Evolutionary conservation across 129 eudicot genomes (phyloP), one percentile per base, ranked within the genome.

Genomic region (Logfia minima): DNA sequence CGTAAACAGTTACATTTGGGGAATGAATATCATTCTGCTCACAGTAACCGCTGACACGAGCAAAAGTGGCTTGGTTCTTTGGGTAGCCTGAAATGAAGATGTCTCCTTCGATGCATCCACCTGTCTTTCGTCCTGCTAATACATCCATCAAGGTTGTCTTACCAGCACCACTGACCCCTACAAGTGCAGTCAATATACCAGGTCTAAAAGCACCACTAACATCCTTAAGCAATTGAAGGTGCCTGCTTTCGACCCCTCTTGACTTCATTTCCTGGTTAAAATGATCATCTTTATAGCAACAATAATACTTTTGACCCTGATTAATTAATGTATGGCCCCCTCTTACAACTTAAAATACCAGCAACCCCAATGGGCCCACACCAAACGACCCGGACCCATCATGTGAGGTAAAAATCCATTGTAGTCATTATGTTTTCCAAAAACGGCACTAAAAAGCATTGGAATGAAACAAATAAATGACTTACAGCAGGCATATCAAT

Each of bases 91-190:
- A 88, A 66, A 93, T 83, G 58, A 62, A 83, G 23, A 88, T 87
- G 63, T 32, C 78, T 70, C 98, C 98, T 84, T 93, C 84, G 11
- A 87, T 85, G 70, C 34, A 85, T 19, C 98, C 96, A 8, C 88
- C 86, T 2, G 98, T 90, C 55, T 90, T 93, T 72, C 96, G 60
- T 76, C 98, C 96, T 1, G 97, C 97, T 72, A 93, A 81, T 6
- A 90, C 98, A 75, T 90, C 98, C 96, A 90, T 90, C 75, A 93
- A 82, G 0, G 96, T 93, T 29, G 98, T 93, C 83, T 93, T 93
- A 45, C 98, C 97, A 31, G 96, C 96, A 17, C 98, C 96, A 85
- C 90, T 93, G 0, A 90, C 92, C 28, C 94, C 96, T 4, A 90
- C 88, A 65, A 92, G 82, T 68, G 96, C 92, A 31, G 98, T 92